Conservation (phyloP, 2,329 filamentous ascomycete genomes). For the Podosphaera leucotricha region DNA sequence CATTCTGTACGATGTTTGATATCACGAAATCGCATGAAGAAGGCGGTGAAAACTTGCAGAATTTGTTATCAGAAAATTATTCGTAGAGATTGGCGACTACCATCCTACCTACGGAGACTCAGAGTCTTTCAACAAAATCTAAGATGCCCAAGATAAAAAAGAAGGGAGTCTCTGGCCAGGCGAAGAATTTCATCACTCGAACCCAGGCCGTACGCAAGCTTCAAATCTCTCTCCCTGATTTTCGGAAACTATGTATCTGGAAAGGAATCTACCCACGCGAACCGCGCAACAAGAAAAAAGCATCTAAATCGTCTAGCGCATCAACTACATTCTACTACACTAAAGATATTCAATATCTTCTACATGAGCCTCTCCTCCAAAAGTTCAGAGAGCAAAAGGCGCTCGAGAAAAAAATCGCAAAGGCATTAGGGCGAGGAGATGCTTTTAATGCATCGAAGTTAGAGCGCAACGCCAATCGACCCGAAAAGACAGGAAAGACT, state of each 20-base stretch:
- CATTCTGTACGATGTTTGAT: neutral
- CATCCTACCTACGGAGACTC: neutral
- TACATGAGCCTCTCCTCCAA: slow-evolving; percentile 79
- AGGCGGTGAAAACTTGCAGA: neutral
- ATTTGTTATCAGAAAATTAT: neutral
- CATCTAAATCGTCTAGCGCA: slow-evolving; percentile 67
- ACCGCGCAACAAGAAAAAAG: slow-evolving; percentile 92
- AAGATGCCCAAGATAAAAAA: slow-evolving; percentile 63
- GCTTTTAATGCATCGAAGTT: slow-evolving; percentile 68
- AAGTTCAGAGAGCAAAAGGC: slow-evolving; percentile 97
- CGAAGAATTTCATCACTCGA: slow-evolving; percentile 95
- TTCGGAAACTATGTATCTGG: slow-evolving; percentile 96
- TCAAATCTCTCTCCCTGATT: slow-evolving; percentile 90
- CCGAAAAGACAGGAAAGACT: slow-evolving; percentile 78
- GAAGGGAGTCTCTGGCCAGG: slow-evolving; percentile 68
- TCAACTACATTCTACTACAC: slow-evolving; percentile 81
- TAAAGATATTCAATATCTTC: slow-evolving; percentile 94
- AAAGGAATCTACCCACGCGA: slow-evolving; percentile 98
- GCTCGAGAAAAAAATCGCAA: slow-evolving; percentile 91
- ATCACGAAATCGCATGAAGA: neutral
- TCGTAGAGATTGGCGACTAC: neutral
- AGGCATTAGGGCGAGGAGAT: slow-evolving; percentile 77
- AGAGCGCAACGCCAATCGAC: slow-evolving; percentile 62
- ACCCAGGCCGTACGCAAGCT: slow-evolving; percentile 95
- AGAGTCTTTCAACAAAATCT: slow-evolving; percentile 12